These are phyloP conservation scores for Achaetomiella virescens DNA, from an alignment of 495 filamentous ascomycete genomes.

Conservation along the genomic window DNA sequence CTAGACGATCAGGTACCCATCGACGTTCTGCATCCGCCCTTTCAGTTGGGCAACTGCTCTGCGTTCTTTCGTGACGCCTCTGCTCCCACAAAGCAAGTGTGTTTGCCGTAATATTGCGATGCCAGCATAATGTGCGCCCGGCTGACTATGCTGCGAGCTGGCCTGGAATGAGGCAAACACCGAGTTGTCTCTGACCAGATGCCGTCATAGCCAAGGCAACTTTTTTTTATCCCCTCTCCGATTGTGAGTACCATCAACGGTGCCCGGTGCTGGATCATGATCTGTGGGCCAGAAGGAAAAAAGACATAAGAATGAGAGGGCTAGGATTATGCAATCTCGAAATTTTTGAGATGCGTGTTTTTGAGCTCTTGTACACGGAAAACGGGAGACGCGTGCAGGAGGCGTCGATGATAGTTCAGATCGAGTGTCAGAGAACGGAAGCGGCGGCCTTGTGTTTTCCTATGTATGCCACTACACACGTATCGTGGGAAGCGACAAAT, in stretches of 20 bases:
- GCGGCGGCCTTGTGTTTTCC: background rate
- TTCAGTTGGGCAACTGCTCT: background rate
- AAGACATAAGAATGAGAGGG: no score
- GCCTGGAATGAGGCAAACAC: no score
- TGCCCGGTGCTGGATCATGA: no score
- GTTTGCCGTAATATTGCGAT: no score
- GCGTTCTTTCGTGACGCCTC: background rate
- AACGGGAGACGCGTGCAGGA: background rate
- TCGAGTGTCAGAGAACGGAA: background rate
- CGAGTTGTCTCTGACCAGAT: no score
- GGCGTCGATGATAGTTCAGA: background rate
- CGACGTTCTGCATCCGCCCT: background rate
- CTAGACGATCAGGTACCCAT: background rate
- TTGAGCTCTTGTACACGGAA: background rate
- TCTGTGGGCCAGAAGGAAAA: no score
- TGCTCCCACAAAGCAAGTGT: background rate
- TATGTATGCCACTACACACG: background rate
- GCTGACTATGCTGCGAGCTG: no score
- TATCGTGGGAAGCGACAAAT: background rate
- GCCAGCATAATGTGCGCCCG: no score
- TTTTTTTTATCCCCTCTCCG: no score
- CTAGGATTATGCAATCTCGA: no score
- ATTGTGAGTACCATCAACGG: no score
- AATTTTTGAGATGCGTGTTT: background rate
- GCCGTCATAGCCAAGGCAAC: no score